phyloP scores from a whole-genome alignment of 1,284 basidiomycete genomes.

The Porodaedalea pini region DNA sequence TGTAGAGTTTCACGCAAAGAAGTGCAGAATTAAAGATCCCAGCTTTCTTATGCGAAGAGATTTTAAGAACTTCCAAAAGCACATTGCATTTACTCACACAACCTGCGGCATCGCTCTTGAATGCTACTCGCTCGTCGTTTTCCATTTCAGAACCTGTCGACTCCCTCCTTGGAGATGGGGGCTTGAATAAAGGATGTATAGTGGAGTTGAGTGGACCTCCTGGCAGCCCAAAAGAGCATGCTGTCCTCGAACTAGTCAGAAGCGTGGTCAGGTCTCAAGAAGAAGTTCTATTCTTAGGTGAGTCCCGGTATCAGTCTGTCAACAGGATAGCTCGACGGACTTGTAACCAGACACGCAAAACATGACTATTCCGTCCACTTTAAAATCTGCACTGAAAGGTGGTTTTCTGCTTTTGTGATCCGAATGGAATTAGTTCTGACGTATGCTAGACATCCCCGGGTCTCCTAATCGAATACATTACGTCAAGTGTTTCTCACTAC shows the following conservation, averaged over 20 bases:
- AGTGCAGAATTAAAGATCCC: slow-evolving; percentile 47
- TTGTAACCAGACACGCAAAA: slow-evolving; percentile 57
- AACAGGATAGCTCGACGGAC: slow-evolving; percentile 7
- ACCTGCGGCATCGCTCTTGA: slow-evolving; percentile 48
- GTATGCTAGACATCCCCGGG: slow-evolving; percentile 7
- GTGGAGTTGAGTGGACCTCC: slow-evolving; percentile 74
- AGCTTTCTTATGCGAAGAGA: slow-evolving; percentile 38
- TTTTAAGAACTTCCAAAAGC: slow-evolving; percentile 41
- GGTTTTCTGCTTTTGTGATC: neutral
- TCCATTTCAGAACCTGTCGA: slow-evolving; percentile 50
- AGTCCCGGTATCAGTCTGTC: slow-evolving; percentile 23
- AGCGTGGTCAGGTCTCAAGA: slow-evolving; percentile 44
- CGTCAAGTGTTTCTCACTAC: slow-evolving; percentile 42
- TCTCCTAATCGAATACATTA: slow-evolving; percentile 39
- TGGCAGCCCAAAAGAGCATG: slow-evolving; percentile 56
- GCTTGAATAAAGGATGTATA: slow-evolving; percentile 54
- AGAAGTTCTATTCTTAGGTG: slow-evolving; percentile 62
- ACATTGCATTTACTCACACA: slow-evolving; percentile 45
- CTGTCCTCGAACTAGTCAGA: slow-evolving; percentile 47
- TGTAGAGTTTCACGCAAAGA: neutral
- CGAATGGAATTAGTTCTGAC: neutral
- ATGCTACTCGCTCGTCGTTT: slow-evolving; percentile 31
- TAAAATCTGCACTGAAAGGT: slow-evolving; percentile 44
- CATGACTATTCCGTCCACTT: slow-evolving; percentile 48
- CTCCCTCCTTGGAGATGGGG: slow-evolving; percentile 50